Base-by-base conservation (phyloP, 1,284 basidiomycete species). In the Singerocomus rubriflavus region DNA sequence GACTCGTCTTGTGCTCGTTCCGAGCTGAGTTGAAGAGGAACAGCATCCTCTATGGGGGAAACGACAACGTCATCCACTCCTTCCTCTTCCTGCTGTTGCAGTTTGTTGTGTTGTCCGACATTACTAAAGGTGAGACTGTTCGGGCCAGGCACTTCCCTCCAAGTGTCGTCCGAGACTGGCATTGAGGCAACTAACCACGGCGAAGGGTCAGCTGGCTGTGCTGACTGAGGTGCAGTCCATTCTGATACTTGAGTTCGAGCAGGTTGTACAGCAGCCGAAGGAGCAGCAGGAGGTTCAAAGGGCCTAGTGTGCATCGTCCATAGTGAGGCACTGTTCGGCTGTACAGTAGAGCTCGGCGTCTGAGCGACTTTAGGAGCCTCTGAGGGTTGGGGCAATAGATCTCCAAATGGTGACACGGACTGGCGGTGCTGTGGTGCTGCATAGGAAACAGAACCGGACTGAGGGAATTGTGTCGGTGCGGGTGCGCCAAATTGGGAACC, bases 51-150 rank as follows among this genome's bases (percentile, higher is more conserved):
- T 21, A 50, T 32, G 5, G 53, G 53, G 27, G 56, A 53, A 39
- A 53, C 45, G 10, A 47, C 51, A 16, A 51, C 16, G 26, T 44
- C 51, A 34, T 48, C 46, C n/a, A 27, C 16, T 32, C 43, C 54
- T 21, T 57, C 56, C n/a, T 63, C 62, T 41, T 57, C 58, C 14
- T 61, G 57, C 30, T 59, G 47, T 29, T 65, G 56, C 48, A 78
- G 72, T 57, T 76, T 75, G 56, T 79, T 79, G 60, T 81, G 80
- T 51, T 82, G 78, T n/a, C 74, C 79, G 17, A 84, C 67, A 55
- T 82, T 82, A 46, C 73, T 77, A 43, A 77, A 71, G 0, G 82
- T 80, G 21, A 83, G 69, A 52, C 76, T 78, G 52, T 73, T 76
- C 8, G 76, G 67, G 30, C 70, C 71, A 2, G 66, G 58, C n/a